phyloP scores from a whole-genome alignment of 768 basidiomycete species.

The Pleurotus eryngii region DNA sequence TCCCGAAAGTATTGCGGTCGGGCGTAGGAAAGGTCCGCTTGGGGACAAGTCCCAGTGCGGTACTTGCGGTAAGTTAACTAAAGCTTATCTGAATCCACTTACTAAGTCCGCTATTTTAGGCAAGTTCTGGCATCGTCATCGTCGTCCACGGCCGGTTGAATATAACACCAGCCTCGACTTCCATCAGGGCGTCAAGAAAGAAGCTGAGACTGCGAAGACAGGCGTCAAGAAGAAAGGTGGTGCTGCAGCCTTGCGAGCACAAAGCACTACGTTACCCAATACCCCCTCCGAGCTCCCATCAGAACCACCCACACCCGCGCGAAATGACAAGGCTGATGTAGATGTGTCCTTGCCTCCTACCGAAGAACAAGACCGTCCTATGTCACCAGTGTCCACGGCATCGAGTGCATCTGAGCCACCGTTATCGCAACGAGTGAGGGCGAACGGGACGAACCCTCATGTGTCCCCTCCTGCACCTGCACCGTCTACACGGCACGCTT shows the following conservation, averaged over 20 bases:
- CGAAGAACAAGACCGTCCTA: constrained; percentile 49
- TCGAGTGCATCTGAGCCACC: constrained; percentile 76
- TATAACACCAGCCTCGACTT: constrained; percentile 75
- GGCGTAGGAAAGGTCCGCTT: constrained; percentile 83
- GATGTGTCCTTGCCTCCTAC: constrained; percentile 30
- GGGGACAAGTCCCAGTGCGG: constrained; percentile 92
- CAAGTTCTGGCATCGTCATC: constrained; percentile 87
- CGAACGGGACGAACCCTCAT: constrained; percentile 45
- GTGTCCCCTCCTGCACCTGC: constrained; percentile 15
- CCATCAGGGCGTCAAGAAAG: constrained; percentile 56
- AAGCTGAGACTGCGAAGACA: constrained; percentile 53
- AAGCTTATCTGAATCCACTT: constrained; percentile 1
- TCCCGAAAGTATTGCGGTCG: constrained; percentile 82
- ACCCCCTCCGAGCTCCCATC: constrained; percentile 36
- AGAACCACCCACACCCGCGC: constrained; percentile 40
- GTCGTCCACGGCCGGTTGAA: constrained; percentile 74
- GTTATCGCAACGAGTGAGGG: constrained; percentile 62
- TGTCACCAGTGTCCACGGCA: constrained; percentile 68
- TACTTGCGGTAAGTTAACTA: constrained; percentile 71
- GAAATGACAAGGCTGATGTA: constrained; percentile 32
- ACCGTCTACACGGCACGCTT: not conserved
- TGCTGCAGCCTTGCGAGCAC: constrained; percentile 45
- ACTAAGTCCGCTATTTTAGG: constrained; percentile 40
- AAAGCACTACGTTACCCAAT: constrained; percentile 34
- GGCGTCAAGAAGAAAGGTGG: constrained; percentile 57